Conservation (phyloP, 257 asterid species). For the Solanum peruvianum region DNA sequence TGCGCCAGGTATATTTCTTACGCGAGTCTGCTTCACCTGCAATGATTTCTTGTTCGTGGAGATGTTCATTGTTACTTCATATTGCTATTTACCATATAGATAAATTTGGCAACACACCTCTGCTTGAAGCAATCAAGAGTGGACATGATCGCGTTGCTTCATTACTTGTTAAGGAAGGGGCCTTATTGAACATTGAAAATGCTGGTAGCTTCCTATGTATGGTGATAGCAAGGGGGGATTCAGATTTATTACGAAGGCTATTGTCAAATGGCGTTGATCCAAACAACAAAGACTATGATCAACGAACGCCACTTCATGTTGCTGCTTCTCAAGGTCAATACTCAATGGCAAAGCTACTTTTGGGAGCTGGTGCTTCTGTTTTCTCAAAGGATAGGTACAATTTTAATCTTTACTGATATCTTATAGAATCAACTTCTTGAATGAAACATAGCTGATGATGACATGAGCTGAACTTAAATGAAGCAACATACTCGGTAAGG, state of each 20-base stretch:
- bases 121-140: constrained; percentile 67
- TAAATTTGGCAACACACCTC: constrained; percentile 69
- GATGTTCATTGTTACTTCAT: not conserved
- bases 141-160: constrained; percentile 70
- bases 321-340: constrained; percentile 73
- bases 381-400: constrained; percentile 66
- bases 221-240: constrained; percentile 61
- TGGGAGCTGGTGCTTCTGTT: constrained; percentile 87
- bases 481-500: not conserved
- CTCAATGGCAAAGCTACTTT: constrained; percentile 65
- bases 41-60: not conserved
- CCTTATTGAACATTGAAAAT: constrained; percentile 41
- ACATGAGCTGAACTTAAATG: not conserved
- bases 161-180: constrained; percentile 59
- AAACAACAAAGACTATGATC: constrained; percentile 59
- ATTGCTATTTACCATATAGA: constrained; percentile 19
- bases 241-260: constrained; percentile 62
- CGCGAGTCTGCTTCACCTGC: not conserved
- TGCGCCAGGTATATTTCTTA: constrained; percentile 35
- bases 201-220: constrained; percentile 65
- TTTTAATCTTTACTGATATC: not conserved
- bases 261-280: constrained; percentile 66
- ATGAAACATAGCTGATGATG: not conserved
- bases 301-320: constrained; percentile 75
- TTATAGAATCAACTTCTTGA: not conserved